phyloP scores from a whole-genome alignment of 139 green algal species.

The Mesostigma viride region DNA sequence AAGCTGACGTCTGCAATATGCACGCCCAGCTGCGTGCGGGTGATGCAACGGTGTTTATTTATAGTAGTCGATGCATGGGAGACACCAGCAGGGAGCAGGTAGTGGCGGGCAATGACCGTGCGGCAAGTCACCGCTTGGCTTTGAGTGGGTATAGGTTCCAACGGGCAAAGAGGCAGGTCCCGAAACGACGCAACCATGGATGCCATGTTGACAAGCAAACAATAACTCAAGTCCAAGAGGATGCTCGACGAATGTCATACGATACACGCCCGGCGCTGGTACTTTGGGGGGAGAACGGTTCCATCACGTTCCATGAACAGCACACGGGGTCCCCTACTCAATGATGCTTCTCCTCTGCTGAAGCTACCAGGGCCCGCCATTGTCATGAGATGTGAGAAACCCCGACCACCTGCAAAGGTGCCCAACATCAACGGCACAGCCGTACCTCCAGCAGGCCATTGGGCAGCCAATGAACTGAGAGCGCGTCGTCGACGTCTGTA shows the following conservation, averaged over 20 bases:
- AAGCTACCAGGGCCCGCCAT: neutral
- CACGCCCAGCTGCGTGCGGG: slow-evolving; percentile 28
- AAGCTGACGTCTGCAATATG: slow-evolving; percentile 44
- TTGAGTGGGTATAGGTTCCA: neutral
- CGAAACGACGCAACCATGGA: neutral
- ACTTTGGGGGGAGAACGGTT: neutral
- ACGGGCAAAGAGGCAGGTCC: neutral
- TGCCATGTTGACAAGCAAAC: neutral
- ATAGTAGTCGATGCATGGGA: neutral
- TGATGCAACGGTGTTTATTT: neutral
- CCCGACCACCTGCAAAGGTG: neutral
- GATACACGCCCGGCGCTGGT: neutral
- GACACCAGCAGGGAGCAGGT: neutral
- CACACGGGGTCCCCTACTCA: neutral
- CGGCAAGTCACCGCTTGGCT: neutral
- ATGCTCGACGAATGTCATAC: neutral
- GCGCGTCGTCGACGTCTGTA: slow-evolving; percentile 40
- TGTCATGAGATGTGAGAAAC: neutral
- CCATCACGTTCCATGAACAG: neutral
- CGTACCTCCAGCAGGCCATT: slow-evolving; percentile 17
- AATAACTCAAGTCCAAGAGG: neutral
- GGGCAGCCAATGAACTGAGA: slow-evolving; percentile 13
- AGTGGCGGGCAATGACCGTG: neutral
- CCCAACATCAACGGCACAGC: neutral
- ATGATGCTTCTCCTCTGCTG: neutral